phyloP scores from a whole-genome alignment of 805 yeast species.

The Cyberlindnera maritima region DNA sequence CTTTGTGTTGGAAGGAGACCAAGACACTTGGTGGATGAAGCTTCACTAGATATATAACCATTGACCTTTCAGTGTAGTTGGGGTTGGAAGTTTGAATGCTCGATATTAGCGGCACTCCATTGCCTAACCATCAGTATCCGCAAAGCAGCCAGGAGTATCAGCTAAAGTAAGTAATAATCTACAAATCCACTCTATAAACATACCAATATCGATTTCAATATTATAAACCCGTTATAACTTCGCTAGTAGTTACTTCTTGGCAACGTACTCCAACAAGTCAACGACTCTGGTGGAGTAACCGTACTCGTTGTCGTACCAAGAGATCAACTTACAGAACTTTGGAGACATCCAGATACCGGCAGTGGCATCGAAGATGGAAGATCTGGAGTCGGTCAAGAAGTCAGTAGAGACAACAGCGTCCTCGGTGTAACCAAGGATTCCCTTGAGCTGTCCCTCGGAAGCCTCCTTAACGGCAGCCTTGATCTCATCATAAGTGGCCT shows the following conservation, averaged over 20 bases:
- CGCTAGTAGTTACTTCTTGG: slow-evolving; percentile 29
- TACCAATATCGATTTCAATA: slow-evolving; percentile 10
- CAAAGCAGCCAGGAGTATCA: no score
- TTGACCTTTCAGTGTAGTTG: no score
- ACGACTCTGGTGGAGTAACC: slow-evolving; percentile 97
- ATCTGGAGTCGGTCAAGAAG: slow-evolving; percentile 79
- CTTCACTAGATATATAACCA: no score
- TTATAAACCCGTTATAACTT: slow-evolving; percentile 13
- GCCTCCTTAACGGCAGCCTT: slow-evolving; percentile 72
- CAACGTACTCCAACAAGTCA: slow-evolving; percentile 81
- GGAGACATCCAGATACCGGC: slow-evolving; percentile 89
- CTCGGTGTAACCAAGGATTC: slow-evolving; percentile 85
- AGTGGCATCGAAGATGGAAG: slow-evolving; percentile 86
- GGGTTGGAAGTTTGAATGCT: no score
- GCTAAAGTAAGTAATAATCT: slow-evolving; percentile 2
- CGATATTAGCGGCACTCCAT: no score
- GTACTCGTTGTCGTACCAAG: slow-evolving; percentile 96
- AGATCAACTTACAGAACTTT: slow-evolving; percentile 84
- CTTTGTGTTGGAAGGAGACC: no score
- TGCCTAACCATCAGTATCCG: no score
- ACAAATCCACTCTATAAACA: slow-evolving; percentile 11
- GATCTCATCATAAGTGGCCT: slow-evolving; percentile 81
- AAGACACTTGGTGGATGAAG: no score
- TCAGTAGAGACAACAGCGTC: slow-evolving; percentile 91
- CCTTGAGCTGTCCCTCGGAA: slow-evolving; percentile 75